These are phyloP conservation scores for Plasmodium falciparum DNA, from an alignment of 169 alveolate species.

Conservation along the genomic window DNA sequence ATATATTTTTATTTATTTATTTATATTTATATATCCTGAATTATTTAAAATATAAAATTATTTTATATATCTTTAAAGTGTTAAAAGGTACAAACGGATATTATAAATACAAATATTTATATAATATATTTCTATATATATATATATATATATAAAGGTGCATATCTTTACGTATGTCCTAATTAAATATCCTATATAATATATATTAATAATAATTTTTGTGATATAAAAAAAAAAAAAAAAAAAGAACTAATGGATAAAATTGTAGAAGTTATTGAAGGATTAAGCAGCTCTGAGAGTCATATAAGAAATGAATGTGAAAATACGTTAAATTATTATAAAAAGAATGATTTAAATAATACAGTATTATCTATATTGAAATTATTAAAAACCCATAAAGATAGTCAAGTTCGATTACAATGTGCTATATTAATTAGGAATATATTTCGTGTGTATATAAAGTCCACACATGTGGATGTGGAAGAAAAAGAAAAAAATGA, in stretches of 20 bases:
- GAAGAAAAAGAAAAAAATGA: constrained; percentile 79
- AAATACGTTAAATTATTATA: constrained; percentile 79
- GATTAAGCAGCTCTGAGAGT: constrained; percentile 81
- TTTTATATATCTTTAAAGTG: no score
- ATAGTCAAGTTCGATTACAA: constrained; percentile 83
- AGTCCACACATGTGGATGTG: constrained; percentile 78
- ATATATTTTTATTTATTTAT: no score
- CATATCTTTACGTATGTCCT: not conserved
- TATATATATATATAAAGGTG: not conserved
- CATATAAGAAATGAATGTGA: constrained; percentile 84
- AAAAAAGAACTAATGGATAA: constrained; percentile 64
- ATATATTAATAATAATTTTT: no score
- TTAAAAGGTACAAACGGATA: no score
- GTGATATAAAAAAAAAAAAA: not conserved
- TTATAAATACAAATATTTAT: not conserved
- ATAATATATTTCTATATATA: not conserved
- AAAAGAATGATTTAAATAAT: constrained; percentile 80
- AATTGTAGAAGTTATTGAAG: constrained; percentile 82
- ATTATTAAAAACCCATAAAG: constrained; percentile 80
- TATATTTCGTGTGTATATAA: constrained; percentile 80
- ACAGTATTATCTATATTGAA: constrained; percentile 80
- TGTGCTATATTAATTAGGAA: constrained; percentile 82
- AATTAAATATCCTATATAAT: no score
- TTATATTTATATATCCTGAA: no score
- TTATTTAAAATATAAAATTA: no score